A percentile compares a stretch with the other conserved stretches of the same genome.
These are phyloP conservation scores for Leccinum obscurum DNA, from an alignment of 768 basidiomycete species.

Conservation along the genomic window DNA sequence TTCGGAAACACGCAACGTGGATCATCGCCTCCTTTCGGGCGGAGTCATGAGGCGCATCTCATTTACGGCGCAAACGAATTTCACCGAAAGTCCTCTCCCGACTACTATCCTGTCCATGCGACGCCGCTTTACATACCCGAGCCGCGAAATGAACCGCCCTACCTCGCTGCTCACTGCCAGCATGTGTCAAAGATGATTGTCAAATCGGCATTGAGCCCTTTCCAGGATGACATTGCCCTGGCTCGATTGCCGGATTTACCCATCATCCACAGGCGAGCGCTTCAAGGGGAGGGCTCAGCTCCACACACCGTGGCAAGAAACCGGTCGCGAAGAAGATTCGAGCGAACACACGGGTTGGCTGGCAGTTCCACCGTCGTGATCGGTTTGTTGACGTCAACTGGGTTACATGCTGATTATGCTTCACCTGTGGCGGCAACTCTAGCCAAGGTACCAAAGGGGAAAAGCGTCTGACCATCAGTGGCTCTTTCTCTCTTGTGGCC, in stretches of 20 bases:
- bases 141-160: conserved; percentile 4
- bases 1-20: background rate
- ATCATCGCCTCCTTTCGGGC: background rate
- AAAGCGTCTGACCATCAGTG: background rate
- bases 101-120: background rate
- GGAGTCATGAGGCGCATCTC: background rate
- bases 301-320: background rate
- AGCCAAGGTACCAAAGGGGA: background rate
- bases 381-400: background rate
- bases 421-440: background rate
- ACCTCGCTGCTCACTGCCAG: background rate
- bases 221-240: background rate
- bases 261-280: background rate
- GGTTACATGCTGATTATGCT: background rate
- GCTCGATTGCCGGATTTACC: background rate
- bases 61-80: background rate
- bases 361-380: background rate
- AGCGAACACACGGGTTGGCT: background rate
- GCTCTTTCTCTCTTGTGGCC: background rate
- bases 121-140: background rate
- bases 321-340: background rate
- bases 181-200: background rate
- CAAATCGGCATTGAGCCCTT: background rate
- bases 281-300: background rate
- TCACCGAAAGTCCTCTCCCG: background rate